Evolutionary conservation across 1,139 yeast genomes (phyloP).

Genomic region (Nakaseomyces bracarensis): DNA sequence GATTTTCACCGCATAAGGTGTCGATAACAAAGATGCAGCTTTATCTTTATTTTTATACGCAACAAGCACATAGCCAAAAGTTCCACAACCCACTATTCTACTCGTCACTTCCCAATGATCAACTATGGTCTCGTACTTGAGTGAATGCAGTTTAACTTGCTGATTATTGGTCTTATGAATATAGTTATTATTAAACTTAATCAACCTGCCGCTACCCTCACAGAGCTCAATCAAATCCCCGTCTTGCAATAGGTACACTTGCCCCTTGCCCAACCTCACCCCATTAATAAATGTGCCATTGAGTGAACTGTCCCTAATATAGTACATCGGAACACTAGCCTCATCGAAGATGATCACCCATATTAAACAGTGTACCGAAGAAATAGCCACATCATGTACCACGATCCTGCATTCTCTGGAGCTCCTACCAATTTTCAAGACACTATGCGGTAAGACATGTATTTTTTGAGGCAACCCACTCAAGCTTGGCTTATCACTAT

Average conservation of each 20-base stretch:
- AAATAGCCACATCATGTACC: conserved; percentile 33
- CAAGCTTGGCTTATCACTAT: neutral
- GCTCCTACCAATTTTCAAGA: conserved; percentile 33
- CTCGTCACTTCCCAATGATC: conserved; percentile 39
- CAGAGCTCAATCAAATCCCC: conserved; percentile 40
- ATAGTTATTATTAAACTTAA: conserved; percentile 5
- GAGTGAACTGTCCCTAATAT: conserved; percentile 45
- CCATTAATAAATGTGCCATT: conserved; percentile 49
- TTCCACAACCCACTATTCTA: conserved; percentile 47
- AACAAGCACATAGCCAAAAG: conserved; percentile 47
- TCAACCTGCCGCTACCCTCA: conserved; percentile 23
- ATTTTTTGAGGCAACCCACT: neutral
- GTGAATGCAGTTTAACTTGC: conserved; percentile 2
- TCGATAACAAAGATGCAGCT: conserved; percentile 17
- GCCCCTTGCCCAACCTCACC: conserved; percentile 30
- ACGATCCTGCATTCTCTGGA: conserved; percentile 28
- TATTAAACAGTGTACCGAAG: conserved; percentile 39
- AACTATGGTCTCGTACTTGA: conserved; percentile 21
- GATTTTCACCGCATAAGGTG: conserved; percentile 46
- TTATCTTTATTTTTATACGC: conserved; percentile 12
- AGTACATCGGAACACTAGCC: conserved; percentile 40
- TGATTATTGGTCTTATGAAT: neutral
- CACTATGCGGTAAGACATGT: conserved; percentile 15
- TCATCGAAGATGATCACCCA: conserved; percentile 49
- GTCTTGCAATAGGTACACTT: conserved; percentile 37